Evolutionary conservation across 1,284 basidiomycete genomes (phyloP), one percentile per base, ranked within the genome.

Genomic region (Clitocybe nebularis): DNA sequence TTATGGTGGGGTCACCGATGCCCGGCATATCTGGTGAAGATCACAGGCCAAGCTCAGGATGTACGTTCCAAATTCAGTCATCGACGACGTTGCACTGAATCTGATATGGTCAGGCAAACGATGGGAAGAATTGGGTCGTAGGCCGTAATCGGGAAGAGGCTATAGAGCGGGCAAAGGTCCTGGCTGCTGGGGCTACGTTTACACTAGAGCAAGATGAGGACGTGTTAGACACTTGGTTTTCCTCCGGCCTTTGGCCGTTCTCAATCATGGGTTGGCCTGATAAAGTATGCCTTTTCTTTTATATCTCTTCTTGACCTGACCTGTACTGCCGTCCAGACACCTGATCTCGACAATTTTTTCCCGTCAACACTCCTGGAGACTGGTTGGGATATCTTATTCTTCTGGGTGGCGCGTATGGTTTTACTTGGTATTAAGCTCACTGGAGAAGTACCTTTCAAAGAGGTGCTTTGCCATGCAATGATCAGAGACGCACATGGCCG

Each of bases 351-450:
- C 52, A 68, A 74, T 43, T 99, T 90, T 72, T 99, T 95, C 67
- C 96, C 96, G 0, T 73, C 91, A 6, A 81, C 85, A 14, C 57
- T 99, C 36, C 81, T 98, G 35, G 96, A 99, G 68, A 99, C 96
- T 0, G 96, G 96, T 36, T 99, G 96, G 94, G 96, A 99, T 56
- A 99, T 98, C 56, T 68, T 99, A 25, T 96, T 96, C 79, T 98
- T 99, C 82, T 99, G 96, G 96, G 94, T 99, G 14, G 94, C 96
- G 5, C 85, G 94, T 39, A 99, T 99, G 96, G 94, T 91, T 46
- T 75, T 99, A 63, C 84, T 99, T 28, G 95, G 96, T 43, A 72
- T 94, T 58, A 79, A 89, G 49, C 79, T 97, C 37, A 99, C 96
- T 0, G 93, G 79, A 36, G 66, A 87, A 58, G 79, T 99, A 72